These are phyloP conservation scores for Colletotrichum theobromicola DNA, from an alignment of 2,329 filamentous ascomycete species.

Conservation along the genomic window DNA sequence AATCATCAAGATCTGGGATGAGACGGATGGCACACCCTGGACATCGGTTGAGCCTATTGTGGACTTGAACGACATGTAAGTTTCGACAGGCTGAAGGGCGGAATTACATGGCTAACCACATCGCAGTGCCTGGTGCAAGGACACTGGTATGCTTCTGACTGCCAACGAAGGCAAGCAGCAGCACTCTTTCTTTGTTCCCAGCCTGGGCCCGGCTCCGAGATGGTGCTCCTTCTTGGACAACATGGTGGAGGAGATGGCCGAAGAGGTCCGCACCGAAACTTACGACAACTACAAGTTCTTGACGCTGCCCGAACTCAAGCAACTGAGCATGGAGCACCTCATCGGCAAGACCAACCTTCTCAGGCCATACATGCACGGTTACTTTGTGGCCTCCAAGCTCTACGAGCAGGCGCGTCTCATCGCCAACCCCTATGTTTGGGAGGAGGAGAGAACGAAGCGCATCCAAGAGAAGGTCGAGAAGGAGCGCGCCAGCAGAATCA, in stretches of 20 bases:
- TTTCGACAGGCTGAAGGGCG: background rate
- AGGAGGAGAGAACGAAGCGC: conserved; percentile 88
- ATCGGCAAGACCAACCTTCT: conserved; percentile 89
- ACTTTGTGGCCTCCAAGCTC: conserved; percentile 92
- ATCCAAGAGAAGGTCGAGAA: conserved; percentile 97
- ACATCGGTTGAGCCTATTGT: conserved; percentile 94
- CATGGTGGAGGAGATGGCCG: conserved; percentile 98
- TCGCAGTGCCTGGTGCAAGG: conserved; percentile 77
- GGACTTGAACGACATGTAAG: conserved; percentile 83
- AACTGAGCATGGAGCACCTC: conserved; percentile 85
- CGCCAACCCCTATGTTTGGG: conserved; percentile 90
- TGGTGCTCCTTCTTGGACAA: conserved; percentile 99
- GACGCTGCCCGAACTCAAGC: conserved; percentile 83
- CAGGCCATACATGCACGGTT: conserved; percentile 98
- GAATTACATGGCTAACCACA: background rate
- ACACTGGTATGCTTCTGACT: conserved; percentile 93
- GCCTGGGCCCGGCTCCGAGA: conserved; percentile 88
- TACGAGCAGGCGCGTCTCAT: conserved; percentile 96
- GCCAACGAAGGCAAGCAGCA: conserved; percentile 97
- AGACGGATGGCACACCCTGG: conserved; percentile 83
- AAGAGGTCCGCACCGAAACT: conserved; percentile 76
- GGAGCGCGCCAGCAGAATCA: conserved; percentile 92
- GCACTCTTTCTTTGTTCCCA: conserved; percentile 93
- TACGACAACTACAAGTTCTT: conserved; percentile 99
- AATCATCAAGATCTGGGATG: conserved; percentile 97